Evolutionary conservation across 108 stramenopile genomes (phyloP).

Genomic region (Schizochytrium sp.): DNA sequence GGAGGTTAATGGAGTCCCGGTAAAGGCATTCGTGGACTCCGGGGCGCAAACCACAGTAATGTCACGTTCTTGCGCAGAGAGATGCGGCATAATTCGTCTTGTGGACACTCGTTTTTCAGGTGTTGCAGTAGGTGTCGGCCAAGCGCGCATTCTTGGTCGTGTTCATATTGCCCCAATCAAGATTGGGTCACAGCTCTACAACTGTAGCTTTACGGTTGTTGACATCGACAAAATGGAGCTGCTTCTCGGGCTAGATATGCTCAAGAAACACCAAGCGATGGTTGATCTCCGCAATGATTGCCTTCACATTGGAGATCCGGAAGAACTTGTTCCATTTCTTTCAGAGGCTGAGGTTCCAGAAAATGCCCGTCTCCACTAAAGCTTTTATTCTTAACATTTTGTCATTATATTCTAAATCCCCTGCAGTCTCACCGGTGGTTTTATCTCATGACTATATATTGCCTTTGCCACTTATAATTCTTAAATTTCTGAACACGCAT

Average conservation of each 20-base stretch:
- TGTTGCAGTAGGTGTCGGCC: conserved; percentile 90
- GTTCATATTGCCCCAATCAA: conserved; percentile 83
- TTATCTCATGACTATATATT: too few species aligned
- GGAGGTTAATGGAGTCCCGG: conserved; percentile 81
- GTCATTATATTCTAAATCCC: too few species aligned
- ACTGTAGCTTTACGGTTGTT: conserved; percentile 83
- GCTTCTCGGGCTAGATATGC: conserved; percentile 95
- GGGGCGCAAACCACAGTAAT: conserved; percentile 95
- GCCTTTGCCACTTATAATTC: too few species aligned
- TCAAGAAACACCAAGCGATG: conserved; percentile 88
- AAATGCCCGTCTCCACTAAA: not conserved
- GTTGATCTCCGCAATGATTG: conserved; percentile 86
- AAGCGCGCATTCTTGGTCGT: conserved; percentile 90
- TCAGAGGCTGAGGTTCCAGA: conserved; percentile 55
- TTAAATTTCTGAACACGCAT: too few species aligned
- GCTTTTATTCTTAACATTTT: too few species aligned
- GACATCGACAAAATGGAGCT: conserved; percentile 90
- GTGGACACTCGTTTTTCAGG: conserved; percentile 89
- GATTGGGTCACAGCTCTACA: conserved; percentile 80
- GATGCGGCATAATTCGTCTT: conserved; percentile 83
- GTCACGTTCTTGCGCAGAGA: conserved; percentile 81
- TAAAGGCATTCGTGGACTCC: conserved; percentile 94
- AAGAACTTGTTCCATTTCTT: conserved; percentile 63
- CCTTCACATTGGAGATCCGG: conserved; percentile 36
- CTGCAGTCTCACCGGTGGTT: too few species aligned